Base-by-base conservation (phyloP, 202 grass and related monocot genomes). In the Cymbopogon flexuosus region DNA sequence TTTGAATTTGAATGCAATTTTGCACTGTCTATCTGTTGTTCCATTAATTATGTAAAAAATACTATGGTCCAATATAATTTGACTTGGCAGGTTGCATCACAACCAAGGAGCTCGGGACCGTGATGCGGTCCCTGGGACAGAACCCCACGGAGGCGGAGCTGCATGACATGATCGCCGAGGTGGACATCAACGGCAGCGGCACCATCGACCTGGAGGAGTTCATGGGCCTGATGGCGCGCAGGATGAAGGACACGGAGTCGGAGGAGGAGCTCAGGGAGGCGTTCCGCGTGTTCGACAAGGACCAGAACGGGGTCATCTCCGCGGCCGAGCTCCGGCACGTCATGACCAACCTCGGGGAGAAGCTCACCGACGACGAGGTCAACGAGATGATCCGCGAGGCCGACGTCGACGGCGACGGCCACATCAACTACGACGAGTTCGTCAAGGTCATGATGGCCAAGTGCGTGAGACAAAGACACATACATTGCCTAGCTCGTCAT, bases 371-470 rank as follows among this genome's bases (percentile, higher is more conserved):
- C 11, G 83, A 68, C 57, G 90, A 93, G 90, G 81, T 93, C 0
- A 56, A 80, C 39, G 90, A 96, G 86, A 96, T 96, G 93, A 49
- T 96, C 24, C 80, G 74, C 5, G 93, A 93, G 83, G 93, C 93
- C 11, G 93, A 96, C 35, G 83, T 31, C 2, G 93, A 96, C 33
- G 73, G 88, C 22, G 90, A 96, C 24, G 93, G 88, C 3, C 83
- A 89, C 57, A 93, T 96, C 80, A 96, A 89, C 88, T 96, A 90
- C 46, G 81, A 85, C 21, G 93, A 96, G 93, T 96, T 96, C 80
- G 93, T 90, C 69, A 93, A 85, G 91, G 88, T 92, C 88, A 96
- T 96, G 93, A 85, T 90, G 88, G 90, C 90, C 79, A 96, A 96
- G 93, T 96, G 68, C 90, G 88, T 96, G 68, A 92, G 16, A 65